Conservation (phyloP, 805 yeast genomes). For the Ogataea salicorniae region DNA sequence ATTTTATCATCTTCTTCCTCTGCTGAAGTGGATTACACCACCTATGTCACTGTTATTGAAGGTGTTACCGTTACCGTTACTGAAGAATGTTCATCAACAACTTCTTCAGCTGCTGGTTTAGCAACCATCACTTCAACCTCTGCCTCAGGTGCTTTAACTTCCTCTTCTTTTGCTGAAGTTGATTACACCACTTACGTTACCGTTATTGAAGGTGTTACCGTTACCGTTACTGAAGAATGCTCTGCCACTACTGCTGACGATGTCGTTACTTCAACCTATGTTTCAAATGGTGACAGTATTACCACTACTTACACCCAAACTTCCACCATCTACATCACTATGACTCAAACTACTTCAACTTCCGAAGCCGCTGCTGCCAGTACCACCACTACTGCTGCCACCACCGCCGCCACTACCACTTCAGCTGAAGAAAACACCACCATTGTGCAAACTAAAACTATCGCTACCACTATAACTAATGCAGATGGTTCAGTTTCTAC, state of each 20-base stretch:
- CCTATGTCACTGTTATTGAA: conserved; percentile 14
- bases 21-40: conserved; percentile 3
- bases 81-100: conserved; percentile 11
- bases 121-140: too few species aligned
- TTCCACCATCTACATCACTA: conserved; percentile 16
- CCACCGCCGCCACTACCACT: conserved; percentile 4
- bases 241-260: conserved; percentile 7
- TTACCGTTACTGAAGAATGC: conserved; percentile 17
- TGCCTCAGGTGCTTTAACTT: not conserved
- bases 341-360: conserved; percentile 5
- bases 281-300: too few species aligned
- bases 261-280: not conserved
- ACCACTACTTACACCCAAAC: conserved; percentile 17
- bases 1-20: not conserved
- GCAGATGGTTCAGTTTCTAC: conserved; percentile 1
- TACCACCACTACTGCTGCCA: conserved; percentile 7
- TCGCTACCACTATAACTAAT: not conserved
- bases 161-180: not conserved
- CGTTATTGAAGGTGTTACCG: conserved; percentile 16
- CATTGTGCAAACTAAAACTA: conserved; percentile 3
- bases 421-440: not conserved
- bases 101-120: conserved; percentile 3
- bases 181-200: conserved; percentile 14
- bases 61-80: conserved; percentile 20
- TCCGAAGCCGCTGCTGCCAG: conserved; percentile 9